A percentile compares a stretch with the other conserved stretches of the same genome.
Conservation (phyloP, 495 filamentous ascomycete genomes). For the Talaromyces adpressus region DNA sequence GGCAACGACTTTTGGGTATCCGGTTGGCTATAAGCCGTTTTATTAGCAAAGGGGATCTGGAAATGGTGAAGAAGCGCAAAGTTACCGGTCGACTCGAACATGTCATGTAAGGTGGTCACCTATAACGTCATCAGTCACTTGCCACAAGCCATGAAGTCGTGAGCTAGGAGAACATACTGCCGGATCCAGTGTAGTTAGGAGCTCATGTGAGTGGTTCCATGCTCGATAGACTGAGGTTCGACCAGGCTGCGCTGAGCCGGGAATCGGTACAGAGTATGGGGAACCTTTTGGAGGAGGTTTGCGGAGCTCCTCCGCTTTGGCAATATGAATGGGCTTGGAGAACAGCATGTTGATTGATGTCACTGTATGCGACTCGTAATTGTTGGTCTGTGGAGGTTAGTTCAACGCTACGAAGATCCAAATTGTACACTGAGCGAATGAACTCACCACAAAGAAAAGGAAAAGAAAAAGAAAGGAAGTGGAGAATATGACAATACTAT, state of each 20-base stretch:
- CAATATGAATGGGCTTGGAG: constrained; percentile 32
- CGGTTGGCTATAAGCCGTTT: constrained; percentile 38
- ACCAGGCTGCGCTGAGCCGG: constrained; percentile 65
- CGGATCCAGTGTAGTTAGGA: constrained; percentile 71
- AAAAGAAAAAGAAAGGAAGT: background rate
- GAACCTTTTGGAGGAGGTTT: constrained; percentile 36
- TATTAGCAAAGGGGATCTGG: background rate
- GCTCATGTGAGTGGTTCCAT: constrained; percentile 63
- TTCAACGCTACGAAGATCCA: background rate
- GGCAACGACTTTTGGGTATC: constrained; percentile 54
- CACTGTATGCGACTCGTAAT: background rate
- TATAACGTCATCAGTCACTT: constrained; percentile 13
- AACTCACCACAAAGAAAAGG: background rate
- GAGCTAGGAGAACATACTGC: constrained; percentile 38
- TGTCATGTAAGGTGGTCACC: constrained; percentile 68
- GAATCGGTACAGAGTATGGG: constrained; percentile 55
- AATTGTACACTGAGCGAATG: background rate
- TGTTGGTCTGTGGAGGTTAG: background rate
- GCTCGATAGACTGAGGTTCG: constrained; percentile 75
- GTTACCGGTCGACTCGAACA: constrained; percentile 64
- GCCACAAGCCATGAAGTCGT: background rate
- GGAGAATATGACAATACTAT: background rate
- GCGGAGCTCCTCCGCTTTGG: constrained; percentile 34
- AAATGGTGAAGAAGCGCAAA: constrained; percentile 7
- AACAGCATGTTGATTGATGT: constrained; percentile 29